Evolutionary conservation across 2,329 filamentous ascomycete genomes (phyloP).

Genomic region (Calonectria pauciramosa): DNA sequence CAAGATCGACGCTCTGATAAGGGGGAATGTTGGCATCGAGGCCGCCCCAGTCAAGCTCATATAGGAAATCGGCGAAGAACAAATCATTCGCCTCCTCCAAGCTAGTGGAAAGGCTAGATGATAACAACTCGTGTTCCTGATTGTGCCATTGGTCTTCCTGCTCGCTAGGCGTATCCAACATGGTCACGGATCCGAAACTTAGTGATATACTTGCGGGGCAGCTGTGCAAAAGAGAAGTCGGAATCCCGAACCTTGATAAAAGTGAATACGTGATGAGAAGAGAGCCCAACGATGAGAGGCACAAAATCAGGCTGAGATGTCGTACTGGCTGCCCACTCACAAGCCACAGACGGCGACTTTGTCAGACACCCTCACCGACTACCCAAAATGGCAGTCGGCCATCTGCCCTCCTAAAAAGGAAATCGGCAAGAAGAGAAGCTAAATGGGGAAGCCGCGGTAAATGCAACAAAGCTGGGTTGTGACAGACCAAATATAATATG

Average conservation of each 20-base stretch:
- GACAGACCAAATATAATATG: background rate
- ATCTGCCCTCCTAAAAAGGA: background rate
- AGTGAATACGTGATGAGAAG: background rate
- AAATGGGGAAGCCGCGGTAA: too few species aligned
- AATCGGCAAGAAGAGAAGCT: background rate
- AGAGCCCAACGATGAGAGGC: background rate
- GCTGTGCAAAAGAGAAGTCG: background rate
- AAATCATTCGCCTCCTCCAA: background rate
- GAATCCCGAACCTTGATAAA: background rate
- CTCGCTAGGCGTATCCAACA: background rate
- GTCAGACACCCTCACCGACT: background rate
- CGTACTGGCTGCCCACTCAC: background rate
- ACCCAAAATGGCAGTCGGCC: background rate
- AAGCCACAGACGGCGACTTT: background rate
- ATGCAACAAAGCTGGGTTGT: background rate
- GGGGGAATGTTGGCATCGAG: background rate
- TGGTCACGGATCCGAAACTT: background rate
- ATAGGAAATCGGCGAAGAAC: background rate
- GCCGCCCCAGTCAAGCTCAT: background rate
- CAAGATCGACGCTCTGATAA: background rate
- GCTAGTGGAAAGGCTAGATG: background rate
- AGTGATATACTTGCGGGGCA: background rate
- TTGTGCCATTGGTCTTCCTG: background rate
- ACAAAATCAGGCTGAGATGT: background rate
- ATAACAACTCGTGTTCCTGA: rapidly evolving